Conservation (phyloP, 2,329 filamentous ascomycete species). For the Aspergillus ustus region DNA sequence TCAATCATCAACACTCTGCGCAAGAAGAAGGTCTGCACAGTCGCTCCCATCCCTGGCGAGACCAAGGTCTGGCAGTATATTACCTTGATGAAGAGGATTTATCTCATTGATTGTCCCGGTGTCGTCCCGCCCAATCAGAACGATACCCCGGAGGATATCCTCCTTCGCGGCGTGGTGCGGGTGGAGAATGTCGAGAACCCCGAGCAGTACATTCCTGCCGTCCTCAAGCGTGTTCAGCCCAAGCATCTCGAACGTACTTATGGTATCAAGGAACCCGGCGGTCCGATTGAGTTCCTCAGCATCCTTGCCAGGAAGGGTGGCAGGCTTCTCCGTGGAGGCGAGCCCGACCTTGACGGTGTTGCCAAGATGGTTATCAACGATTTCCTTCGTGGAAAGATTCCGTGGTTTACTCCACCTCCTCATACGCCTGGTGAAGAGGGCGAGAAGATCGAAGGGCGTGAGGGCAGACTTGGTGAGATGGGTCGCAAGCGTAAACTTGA, state of each 20-base stretch:
- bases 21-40: constrained; percentile 91
- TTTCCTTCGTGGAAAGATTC: constrained; percentile 91
- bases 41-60: constrained; percentile 93
- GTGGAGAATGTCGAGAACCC: constrained; percentile 97
- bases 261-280: constrained; percentile 77
- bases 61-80: constrained; percentile 99
- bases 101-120: constrained; percentile 95
- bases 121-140: constrained; percentile 87
- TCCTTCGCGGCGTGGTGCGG: constrained; percentile 87
- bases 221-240: constrained; percentile 78
- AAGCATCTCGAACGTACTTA: constrained; percentile 94
- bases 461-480: constrained; percentile 85
- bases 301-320: constrained; percentile 85
- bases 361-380: constrained; percentile 98
- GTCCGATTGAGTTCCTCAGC: constrained; percentile 82
- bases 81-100: constrained; percentile 90
- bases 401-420: constrained; percentile 90
- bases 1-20: constrained; percentile 96
- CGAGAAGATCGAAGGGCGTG: constrained; percentile 67
- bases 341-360: constrained; percentile 91
- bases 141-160: constrained; percentile 84
- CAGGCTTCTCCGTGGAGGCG: constrained; percentile 85
- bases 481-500: constrained; percentile 74
- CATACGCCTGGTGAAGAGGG: constrained; percentile 56
- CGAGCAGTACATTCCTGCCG: constrained; percentile 88